phyloP scores from a whole-genome alignment of 75 land plant genomes.

The Pseudotsuga menziesii region DNA sequence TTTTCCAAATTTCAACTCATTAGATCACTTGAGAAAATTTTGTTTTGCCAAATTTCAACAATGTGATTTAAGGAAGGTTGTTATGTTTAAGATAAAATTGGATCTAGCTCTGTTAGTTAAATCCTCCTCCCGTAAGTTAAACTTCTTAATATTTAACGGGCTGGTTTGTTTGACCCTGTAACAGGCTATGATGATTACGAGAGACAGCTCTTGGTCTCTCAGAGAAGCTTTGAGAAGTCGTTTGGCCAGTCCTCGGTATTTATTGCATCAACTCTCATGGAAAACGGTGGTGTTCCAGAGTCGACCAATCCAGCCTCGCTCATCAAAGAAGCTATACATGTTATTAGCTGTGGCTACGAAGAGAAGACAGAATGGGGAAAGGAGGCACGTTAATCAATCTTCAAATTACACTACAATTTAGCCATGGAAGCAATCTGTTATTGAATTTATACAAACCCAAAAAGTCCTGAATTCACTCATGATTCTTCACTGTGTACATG shows the following conservation, averaged over 20 bases:
- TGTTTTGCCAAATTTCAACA: too few relatives aligned
- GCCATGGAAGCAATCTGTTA: too few relatives aligned
- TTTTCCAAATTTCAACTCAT: too few relatives aligned
- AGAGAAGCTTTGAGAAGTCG: conserved; percentile 55
- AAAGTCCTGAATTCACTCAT: too few relatives aligned
- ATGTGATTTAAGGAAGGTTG: too few relatives aligned
- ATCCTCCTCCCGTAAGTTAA: too few relatives aligned
- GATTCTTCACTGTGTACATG: neutral
- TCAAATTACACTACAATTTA: too few relatives aligned
- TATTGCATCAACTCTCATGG: conserved; percentile 62
- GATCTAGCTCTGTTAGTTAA: too few relatives aligned
- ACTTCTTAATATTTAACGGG: neutral
- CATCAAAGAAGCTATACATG: conserved; percentile 68
- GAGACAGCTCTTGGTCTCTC: conserved; percentile 48
- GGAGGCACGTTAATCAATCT: conserved; percentile 23
- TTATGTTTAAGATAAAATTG: too few relatives aligned
- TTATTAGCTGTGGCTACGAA: conserved; percentile 68
- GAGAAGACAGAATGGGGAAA: conserved; percentile 70
- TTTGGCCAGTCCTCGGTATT: conserved; percentile 62
- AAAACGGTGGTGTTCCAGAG: conserved; percentile 55
- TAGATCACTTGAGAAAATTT: too few relatives aligned
- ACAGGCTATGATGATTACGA: conserved; percentile 65
- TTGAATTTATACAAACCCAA: too few relatives aligned
- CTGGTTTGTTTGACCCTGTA: neutral
- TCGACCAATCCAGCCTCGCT: conserved; percentile 39